These are phyloP conservation scores for Lobosporangium transversale DNA, from an alignment of 192 early-diverging fungal species.

Conservation along the genomic window DNA sequence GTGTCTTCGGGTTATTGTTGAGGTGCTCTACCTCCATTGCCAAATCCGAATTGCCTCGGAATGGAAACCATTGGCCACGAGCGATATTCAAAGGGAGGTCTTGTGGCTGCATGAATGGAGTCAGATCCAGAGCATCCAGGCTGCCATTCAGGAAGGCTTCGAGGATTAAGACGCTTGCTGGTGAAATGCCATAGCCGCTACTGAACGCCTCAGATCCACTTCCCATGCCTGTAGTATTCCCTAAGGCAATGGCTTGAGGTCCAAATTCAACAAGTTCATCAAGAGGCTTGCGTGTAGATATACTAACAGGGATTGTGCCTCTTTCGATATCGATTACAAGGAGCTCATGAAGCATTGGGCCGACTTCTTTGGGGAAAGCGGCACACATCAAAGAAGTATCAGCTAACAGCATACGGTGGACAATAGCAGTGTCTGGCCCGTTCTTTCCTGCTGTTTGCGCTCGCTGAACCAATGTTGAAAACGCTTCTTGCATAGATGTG, in stretches of 20 bases:
- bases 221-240: background rate
- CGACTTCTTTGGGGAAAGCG: conserved; percentile 17
- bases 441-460: conserved; percentile 18
- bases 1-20: background rate
- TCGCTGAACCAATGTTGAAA: no score
- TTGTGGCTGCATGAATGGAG: conserved; percentile 1
- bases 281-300: background rate
- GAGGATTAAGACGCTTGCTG: conserved; percentile 14
- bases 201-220: background rate
- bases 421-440: conserved; percentile 22
- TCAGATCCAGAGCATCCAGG: conserved; percentile 21
- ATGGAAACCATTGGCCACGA: conserved; percentile 13
- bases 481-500: no score
- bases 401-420: background rate
- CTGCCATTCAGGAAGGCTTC: conserved; percentile 20
- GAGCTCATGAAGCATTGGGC: conserved; percentile 7
- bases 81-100: background rate
- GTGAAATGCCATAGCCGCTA: background rate
- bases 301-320: background rate
- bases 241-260: conserved; percentile 3
- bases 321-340: background rate
- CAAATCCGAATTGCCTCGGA: background rate
- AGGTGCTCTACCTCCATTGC: background rate
- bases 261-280: conserved; percentile 2
- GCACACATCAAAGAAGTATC: conserved; percentile 8